Base-by-base conservation (phyloP, 441 rosid species). In the Rhodomyrtus psidioides region DNA sequence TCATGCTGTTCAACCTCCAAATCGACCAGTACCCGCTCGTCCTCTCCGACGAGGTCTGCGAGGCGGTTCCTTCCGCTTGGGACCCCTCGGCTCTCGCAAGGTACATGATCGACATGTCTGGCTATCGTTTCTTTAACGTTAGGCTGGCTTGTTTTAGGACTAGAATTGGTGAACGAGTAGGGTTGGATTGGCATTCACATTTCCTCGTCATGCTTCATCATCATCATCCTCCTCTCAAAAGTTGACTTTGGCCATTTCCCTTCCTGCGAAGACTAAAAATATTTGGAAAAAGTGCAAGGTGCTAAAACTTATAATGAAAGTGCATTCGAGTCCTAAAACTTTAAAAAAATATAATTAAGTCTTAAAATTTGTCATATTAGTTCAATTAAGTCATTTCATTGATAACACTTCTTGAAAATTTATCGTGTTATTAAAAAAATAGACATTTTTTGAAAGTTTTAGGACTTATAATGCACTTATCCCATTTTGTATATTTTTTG, bases 21-120 rank as follows among this genome's bases (percentile, higher is more conserved):
- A 93, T 97, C 7, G 90, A 95, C 82, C 94, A 94, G 2, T 95
- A 90, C 90, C 97, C 95, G 46, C 92, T 97, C 28, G 75, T 88
- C 84, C 97, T 97, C 84, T 90, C 93, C 49, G 93, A 93, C 27
- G 92, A 94, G 58, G 97, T 97, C 79, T 85, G 90, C 21, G 81
- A 91, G 60, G 94, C 96, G 0, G 98, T 97, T 84, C 99, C 98
- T 1, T 90, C 98, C 13, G 84, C 90, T 0, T 97, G 98, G 99
- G 95, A 96, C 88, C 98, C 99, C 26, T 75, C 26, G 10, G 96
- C 92, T 42, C 89, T 97, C 1, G 95, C 99, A 53, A 94, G 98
- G 99, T 94, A 89, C 23, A 8, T 60, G 7, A 46, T 9, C 3
- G 19, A 30, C 28, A 15, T 24, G 16, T 14, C 60, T 21, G 34